Base-by-base conservation (phyloP, 805 yeast species). In the Vanderwaltozyma polyspora region DNA sequence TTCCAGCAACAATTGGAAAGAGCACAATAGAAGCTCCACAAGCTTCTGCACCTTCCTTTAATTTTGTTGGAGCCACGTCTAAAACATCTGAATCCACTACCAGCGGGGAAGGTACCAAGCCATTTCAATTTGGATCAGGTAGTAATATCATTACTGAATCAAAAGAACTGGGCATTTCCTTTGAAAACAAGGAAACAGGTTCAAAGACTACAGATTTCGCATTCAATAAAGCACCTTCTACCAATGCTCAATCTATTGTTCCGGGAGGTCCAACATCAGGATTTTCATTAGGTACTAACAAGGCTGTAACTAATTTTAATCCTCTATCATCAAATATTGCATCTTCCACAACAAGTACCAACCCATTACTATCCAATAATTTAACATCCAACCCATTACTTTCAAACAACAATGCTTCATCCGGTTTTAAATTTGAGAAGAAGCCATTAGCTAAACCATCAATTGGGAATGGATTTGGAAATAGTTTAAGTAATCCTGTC, bases 201-300 rank as follows among this genome's bases (percentile, higher is more conserved):
- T n/a, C n/a, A n/a, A n/a, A n/a, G n/a, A n/a, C n/a, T n/a, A n/a
- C n/a, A n/a, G n/a, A n/a, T n/a, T n/a, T n/a, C n/a, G n/a, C n/a
- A n/a, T n/a, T n/a, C n/a, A n/a, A n/a, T n/a, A n/a, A 19, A 31
- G 11, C 32, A 11, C 25, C 37, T 14, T 37, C 33, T 15, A 34
- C 31, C 1, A 21, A 21, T 21, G 23, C 23, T 21, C 10, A 7
- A 21, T 7, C 7, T 8, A 21, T 21, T 21, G 23, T 21, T 8
- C 23, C 23, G 10, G 7, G 10, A 8, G 10, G 10, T 21, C 23
- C 7, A 10, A n/a, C n/a, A n/a, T n/a, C n/a, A n/a, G n/a, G n/a
- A n/a, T n/a, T 29, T 28, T 34, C 33, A n/a, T 34, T 33, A 28
- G 43, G 43, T 28, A 35, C 31, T 16, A 31, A 35, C 12, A 15